Evolutionary conservation across 176 grass and related monocot genomes (phyloP), one percentile per base, ranked within the genome.

Genomic region (Neostapfia colusana): DNA sequence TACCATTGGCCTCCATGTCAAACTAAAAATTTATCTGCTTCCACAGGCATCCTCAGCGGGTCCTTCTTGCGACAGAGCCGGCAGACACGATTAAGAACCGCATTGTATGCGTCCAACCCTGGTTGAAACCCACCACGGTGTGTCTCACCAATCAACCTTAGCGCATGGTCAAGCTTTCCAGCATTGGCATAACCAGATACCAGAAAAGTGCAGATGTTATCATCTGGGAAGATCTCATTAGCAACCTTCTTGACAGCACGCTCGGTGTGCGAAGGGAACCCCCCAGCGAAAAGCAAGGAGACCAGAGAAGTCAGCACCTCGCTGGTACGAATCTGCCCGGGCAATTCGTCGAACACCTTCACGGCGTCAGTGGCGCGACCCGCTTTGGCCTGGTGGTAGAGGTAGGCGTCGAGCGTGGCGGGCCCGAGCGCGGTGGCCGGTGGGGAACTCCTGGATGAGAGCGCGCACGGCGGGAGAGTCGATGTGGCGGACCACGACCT

Each of bases 1-100:
- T 90, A 8, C 95, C 89, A 70, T 83, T 69, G 49, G 84, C 68
- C n/a, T 95, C 81, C 95, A 99, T 99, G 78, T 95, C 87, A n/a
- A 68, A 89, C 25, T 41, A 99, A 82, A 53, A 99, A 79, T 41
- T 92, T 95, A 73, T 95, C 91, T 0, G 91, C 95, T 76, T 99
- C 89, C 1, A 5, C 70, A 63, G 85, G 37, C 78, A 99, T 86
- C 63, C 80, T 85, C 65, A 95, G 71, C 0, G 89, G 87, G 44
- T 92, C 91, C 68, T 99, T 95, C 74, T 94, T 99, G 76, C 85
- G 83, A 31, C 87, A 85, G 28, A 95, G 73, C 27, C 83, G 79
- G 81, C 89, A 95, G 9, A 95, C 74, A 79, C 95, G 92, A 74
- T 95, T 87, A 49, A 99, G 85, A 68, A 99, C 86, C 9, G 89